Evolutionary conservation across 805 yeast species (phyloP), one percentile per base, ranked within the genome.

Genomic region (Wickerhamomyces mucosus): DNA sequence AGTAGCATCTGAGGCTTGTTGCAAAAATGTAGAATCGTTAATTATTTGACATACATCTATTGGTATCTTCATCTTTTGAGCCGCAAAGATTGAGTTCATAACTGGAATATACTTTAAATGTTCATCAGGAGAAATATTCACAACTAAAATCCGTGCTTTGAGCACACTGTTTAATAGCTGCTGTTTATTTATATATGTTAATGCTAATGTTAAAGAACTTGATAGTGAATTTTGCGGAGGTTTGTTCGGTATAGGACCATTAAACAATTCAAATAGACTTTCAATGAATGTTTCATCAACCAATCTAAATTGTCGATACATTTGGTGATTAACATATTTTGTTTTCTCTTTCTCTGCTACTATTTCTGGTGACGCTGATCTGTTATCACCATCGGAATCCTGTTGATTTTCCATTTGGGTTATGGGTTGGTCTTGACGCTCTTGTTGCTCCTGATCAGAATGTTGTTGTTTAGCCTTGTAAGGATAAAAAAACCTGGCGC

Each of bases 1-100:
- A 0, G 98, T 89, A 7, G 95, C 85, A 58, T 92, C 98, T 0
- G 94, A 72, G 0, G 97, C 96, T 51, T 92, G 98, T 51, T 92
- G 97, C 38, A 92, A 59, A 51, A 86, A 89, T 3, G 94, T 81
- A 1, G 94, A 76, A 39, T 73, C 73, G 3, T 54, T 51, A 1
- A 79, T 79, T 18, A 92, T 60, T 48, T 88, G 86, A 38, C 94
- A 89, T 10, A 88, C 88, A 54, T 92, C 97, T 15, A 92, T 75
- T 3, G 96, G 81, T 13, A 88, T 73, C 45, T 76, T 78, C 80
- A 81, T 71, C 55, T 88, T 89, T 44, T 92, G 96, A 1, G 97
- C 95, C 0, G 96, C 89, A 58, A 92, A 92, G 19, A 92, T 89
- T 37, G 92, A 70, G 55, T 92, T 92, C 97, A 92, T 92, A 27